A percentile compares a stretch with the other conserved stretches of the same genome.
These are phyloP conservation scores for Amphibolis antarctica DNA, from an alignment of 106 monocot genomes.

Conservation along the genomic window DNA sequence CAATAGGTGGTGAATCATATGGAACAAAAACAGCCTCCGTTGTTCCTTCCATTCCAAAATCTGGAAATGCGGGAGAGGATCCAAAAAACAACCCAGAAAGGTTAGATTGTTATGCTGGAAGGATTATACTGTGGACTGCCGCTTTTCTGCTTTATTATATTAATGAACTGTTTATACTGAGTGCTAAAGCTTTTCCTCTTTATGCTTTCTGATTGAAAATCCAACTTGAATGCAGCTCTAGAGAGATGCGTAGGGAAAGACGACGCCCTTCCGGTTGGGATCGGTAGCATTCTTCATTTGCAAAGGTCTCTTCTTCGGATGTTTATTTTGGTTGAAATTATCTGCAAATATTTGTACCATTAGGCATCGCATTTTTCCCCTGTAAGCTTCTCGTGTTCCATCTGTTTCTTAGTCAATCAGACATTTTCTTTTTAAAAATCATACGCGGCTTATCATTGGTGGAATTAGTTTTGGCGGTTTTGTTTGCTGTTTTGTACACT, in stretches of 20 bases:
- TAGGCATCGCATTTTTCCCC: no score
- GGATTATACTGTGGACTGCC: neutral
- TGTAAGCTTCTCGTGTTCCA: no score
- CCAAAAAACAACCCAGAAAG: conserved; percentile 31
- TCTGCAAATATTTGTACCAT: no score
- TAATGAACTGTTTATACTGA: no score
- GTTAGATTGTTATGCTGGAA: conserved; percentile 14
- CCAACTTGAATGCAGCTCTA: conserved; percentile 42
- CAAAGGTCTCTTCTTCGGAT: neutral
- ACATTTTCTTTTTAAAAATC: no score
- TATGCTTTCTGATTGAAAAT: conserved; percentile 5
- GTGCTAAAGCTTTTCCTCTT: neutral
- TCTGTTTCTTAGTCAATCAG: no score
- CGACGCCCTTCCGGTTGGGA: conserved; percentile 87
- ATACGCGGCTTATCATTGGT: no score
- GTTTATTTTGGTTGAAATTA: no score
- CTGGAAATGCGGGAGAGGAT: conserved; percentile 10
- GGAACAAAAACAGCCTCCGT: conserved; percentile 15
- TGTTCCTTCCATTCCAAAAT: conserved; percentile 8
- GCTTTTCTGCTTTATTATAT: neutral
- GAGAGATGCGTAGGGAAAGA: conserved; percentile 65
- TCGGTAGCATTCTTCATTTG: conserved; percentile 11
- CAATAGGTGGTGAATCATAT: conserved; percentile 62
- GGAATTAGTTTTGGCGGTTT: no score
- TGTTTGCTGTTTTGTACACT: no score